Evolutionary conservation across 176 grass and related monocot species (phyloP).

Genomic region (Tillandsia leiboldiana): DNA sequence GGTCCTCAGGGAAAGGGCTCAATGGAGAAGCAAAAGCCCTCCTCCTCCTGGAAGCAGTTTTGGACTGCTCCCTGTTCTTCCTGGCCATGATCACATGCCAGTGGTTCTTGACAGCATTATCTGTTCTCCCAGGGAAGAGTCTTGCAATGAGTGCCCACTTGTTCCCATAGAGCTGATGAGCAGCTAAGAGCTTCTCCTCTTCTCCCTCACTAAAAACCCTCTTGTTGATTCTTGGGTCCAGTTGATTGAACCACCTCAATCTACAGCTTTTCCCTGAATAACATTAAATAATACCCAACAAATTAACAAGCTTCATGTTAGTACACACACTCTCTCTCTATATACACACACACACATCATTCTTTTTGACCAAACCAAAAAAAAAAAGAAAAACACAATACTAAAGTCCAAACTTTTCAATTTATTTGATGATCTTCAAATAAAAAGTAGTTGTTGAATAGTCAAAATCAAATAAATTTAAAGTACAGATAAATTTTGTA

Average conservation of each 20-base stretch:
- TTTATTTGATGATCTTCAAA: no score
- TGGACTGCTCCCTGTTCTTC: conserved; percentile 19
- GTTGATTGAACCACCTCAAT: conserved; percentile 27
- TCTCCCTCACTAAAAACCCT: conserved; percentile 20
- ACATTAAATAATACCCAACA: neutral
- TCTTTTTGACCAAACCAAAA: neutral
- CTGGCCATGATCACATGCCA: conserved; percentile 29
- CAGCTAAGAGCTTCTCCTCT: conserved; percentile 19
- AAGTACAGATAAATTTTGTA: neutral
- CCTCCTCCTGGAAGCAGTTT: conserved; percentile 6
- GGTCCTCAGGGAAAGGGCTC: neutral
- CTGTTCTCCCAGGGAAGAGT: conserved; percentile 23
- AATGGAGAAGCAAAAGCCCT: neutral
- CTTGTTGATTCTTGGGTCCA: conserved; percentile 27
- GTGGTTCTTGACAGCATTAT: conserved; percentile 30
- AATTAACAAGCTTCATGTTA: neutral
- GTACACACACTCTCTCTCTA: no score
- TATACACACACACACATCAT: neutral
- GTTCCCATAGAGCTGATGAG: conserved; percentile 22
- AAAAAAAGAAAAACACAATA: neutral
- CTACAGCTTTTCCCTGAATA: conserved; percentile 25
- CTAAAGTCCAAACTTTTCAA: neutral
- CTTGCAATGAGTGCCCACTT: conserved; percentile 23
- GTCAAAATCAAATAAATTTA: no score
- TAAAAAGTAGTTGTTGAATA: no score